phyloP scores from a whole-genome alignment of 139 green algal species.

The Closterium sp. region DNA sequence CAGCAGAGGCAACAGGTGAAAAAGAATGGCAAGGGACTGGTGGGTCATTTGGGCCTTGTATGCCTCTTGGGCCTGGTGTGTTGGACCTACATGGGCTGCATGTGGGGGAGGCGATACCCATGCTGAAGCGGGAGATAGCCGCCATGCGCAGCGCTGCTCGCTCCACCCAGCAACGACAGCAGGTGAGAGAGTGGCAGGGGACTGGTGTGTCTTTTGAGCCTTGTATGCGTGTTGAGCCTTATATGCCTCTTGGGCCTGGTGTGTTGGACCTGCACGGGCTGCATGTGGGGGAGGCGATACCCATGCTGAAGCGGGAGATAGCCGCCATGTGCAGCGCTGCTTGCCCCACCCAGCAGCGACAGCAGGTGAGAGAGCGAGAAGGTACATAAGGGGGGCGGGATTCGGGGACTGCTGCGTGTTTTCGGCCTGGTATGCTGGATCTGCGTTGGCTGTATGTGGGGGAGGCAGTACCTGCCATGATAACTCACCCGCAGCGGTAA shows the following conservation, averaged over 20 bases:
- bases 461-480: background rate
- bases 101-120: background rate
- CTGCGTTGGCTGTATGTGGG: too few relatives aligned
- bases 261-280: background rate
- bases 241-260: too few relatives aligned
- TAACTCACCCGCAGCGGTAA: too few relatives aligned
- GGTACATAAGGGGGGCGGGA: too few relatives aligned
- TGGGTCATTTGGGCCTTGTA: too few relatives aligned
- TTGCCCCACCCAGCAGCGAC: conserved; percentile 11
- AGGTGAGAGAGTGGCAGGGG: background rate
- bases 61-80: too few relatives aligned
- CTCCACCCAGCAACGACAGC: conserved; percentile 22
- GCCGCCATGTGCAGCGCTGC: conserved; percentile 9
- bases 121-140: conserved; percentile 44
- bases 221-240: too few relatives aligned
- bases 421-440: too few relatives aligned
- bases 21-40: too few relatives aligned
- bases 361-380: conserved; percentile 10
- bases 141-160: conserved; percentile 2
- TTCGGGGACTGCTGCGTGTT: too few relatives aligned
- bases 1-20: conserved; percentile 36
- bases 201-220: too few relatives aligned
- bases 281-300: conserved; percentile 37
- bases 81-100: background rate
- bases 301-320: too few relatives aligned